Evolutionary conservation across 371 early-diverging fungal genomes (phyloP), one percentile per base, ranked within the genome.

Genomic region (Polyrhizophydium stewartii): DNA sequence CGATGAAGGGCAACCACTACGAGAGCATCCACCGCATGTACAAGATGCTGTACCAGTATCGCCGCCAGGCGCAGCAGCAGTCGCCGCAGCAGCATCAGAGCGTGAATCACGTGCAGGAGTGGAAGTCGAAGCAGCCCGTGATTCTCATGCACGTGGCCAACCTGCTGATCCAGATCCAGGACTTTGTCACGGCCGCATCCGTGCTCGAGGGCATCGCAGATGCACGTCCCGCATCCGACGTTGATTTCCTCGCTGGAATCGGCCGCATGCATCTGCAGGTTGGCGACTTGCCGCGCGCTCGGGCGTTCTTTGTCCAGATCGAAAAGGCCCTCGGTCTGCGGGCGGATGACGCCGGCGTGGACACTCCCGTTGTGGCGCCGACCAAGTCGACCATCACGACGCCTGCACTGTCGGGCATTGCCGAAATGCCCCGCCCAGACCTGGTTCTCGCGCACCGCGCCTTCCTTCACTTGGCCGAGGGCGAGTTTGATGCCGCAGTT

Each of bases 261-360:
- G 71, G 68, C 1, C 55, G 76, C 24, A 12, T 69, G 30, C 51
- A 71, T 38, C 63, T 76, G 33, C 72, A 72, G 60, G 16, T 66
- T 16, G 76, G 76, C 17, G 59, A 70, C 37, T 16, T 73, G 1
- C 53, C 55, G 3, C 46, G 52, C 17, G 73, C 76, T 1, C 27
- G 45, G 19, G 50, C 30, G 16, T 25, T 51, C 2, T 67, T 73
- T 55, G 21, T 45, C 17, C 41, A 61, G 32, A 67, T 55, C 24
- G 60, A 64, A 22, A 25, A 28, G 28, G 9, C 12, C 24, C 49
- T 58, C 27, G 58, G 58, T 17, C 45, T 10, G 40, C 19, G 6
- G 30, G 24, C 33, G 2, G 37, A 21, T 0, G 37, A 32, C 3
- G 7, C 24, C 25, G 43, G n/a, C 9, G 5, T 13, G 32, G 19